Evolutionary conservation across 306 rosid species (phyloP).

Genomic region (Prinsepia uniflora): DNA sequence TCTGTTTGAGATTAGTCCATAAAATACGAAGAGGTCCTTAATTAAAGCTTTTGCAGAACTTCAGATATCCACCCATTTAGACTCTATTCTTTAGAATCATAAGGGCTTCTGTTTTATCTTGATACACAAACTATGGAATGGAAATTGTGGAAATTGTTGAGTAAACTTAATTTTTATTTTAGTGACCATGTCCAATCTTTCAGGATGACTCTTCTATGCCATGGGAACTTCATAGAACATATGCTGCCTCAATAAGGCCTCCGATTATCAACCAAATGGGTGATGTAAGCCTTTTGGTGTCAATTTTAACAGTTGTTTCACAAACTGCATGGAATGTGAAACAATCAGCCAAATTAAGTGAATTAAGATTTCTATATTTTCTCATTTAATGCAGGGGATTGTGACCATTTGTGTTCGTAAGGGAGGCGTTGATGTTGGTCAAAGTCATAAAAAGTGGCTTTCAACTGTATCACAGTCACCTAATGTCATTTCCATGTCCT

Average conservation of each 20-base stretch:
- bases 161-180: not conserved
- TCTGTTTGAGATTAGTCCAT: not conserved
- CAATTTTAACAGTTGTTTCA: conserved; percentile 6
- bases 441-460: conserved; percentile 73
- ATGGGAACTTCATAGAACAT: conserved; percentile 29
- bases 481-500: conserved; percentile 66
- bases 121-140: not conserved
- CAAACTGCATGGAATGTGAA: conserved; percentile 1
- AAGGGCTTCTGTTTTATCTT: conserved; percentile 1
- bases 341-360: conserved; percentile 4
- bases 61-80: not conserved
- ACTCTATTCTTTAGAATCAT: not conserved
- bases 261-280: conserved; percentile 37
- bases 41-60: not conserved
- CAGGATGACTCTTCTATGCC: conserved; percentile 45
- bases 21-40: not conserved
- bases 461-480: conserved; percentile 75
- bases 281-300: conserved; percentile 52
- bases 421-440: conserved; percentile 69
- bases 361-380: conserved; percentile 8
- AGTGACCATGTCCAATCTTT: conserved; percentile 20
- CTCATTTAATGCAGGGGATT: conserved; percentile 47
- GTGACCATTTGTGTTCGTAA: conserved; percentile 49
- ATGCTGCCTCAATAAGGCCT: conserved; percentile 42
- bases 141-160: not conserved